Evolutionary conservation across 176 grass and related monocot species (phyloP), one percentile per base, ranked within the genome.

Genomic region (Aechmea fasciata): DNA sequence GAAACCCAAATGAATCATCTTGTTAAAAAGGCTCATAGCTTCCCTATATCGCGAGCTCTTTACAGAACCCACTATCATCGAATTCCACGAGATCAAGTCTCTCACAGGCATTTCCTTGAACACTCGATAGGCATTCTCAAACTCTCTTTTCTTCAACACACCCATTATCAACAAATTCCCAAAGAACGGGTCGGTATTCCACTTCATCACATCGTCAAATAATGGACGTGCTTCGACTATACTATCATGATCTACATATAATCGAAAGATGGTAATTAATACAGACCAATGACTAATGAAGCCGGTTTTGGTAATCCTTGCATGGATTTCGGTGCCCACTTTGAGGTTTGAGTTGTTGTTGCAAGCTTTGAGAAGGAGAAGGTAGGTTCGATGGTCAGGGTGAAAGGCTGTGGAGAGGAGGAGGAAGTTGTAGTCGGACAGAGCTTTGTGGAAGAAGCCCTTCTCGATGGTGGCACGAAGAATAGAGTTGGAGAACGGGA

Each of bases 51-150:
- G 78, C 0, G 66, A 76, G 52, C 15, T 77, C 81, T 79, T 81
- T 53, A 67, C 75, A 14, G 77, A 73, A 64, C 88, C 81, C 1
- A 78, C 81, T 61, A 91, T 82, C 81, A 87, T 84, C 77, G 88
- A 87, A 72, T 91, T 91, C 88, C 88, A 91, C 55, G 88, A 84
- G 23, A 91, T 71, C 81, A 87, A 81, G 67, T 91, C 84, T 82
- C 71, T 87, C 17, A 68, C 48, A 67, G 81, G 84, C 88, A 91
- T 87, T 64, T 69, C 75, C 75, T 82, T 91, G 81, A 91, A 91
- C 76, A 87, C 77, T 28, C 62, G 67, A 79, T 84, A 70, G 24
- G 88, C 84, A 22, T 79, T 81, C 20, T 87, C 81, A 54, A 87
- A 61, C 20, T 87, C 71, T 52, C 84, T 68, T 71, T 23, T 69